Percentiles rank a stretch among this genome's conserved stretches.
These are phyloP conservation scores for Colletotrichum graminicola DNA, from an alignment of 2,329 filamentous ascomycete species.

Conservation along the genomic window DNA sequence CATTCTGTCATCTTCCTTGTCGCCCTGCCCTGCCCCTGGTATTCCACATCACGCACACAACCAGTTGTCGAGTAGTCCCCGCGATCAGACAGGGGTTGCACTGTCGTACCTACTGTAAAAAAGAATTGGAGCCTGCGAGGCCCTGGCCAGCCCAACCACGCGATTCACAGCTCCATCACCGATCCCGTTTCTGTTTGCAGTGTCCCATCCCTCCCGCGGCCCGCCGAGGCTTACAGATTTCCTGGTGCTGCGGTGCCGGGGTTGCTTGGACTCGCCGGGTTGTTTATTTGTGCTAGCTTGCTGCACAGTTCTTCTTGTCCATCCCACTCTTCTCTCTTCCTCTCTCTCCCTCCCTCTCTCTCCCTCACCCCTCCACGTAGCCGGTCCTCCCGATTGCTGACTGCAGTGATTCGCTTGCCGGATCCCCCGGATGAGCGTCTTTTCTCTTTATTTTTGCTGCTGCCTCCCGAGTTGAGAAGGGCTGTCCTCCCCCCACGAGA, in stretches of 20 bases:
- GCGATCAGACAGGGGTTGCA: conserved; percentile 17
- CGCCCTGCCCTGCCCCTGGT: neutral
- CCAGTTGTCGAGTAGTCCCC: neutral
- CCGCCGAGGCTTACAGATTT: conserved; percentile 22
- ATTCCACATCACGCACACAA: neutral
- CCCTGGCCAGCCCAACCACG: conserved; percentile 7
- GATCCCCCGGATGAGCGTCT: conserved; percentile 49
- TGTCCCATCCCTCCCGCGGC: conserved; percentile 12
- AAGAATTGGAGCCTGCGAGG: neutral
- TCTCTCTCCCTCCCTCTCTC: neutral
- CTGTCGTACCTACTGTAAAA: neutral
- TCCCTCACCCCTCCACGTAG: conserved; percentile 8
- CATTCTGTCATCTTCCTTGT: conserved; percentile 39
- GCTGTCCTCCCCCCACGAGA: neutral
- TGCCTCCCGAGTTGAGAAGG: conserved; percentile 16
- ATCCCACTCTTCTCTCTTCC: conserved; percentile 4
- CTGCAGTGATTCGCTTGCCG: conserved; percentile 41
- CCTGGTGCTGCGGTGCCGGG: neutral
- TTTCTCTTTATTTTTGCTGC: conserved; percentile 34
- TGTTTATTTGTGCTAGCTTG: conserved; percentile 1
- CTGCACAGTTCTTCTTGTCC: conserved; percentile 17
- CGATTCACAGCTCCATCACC: conserved; percentile 20
- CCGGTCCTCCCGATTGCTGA: conserved; percentile 20
- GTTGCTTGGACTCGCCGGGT: neutral
- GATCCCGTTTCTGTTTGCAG: conserved; percentile 9